Base-by-base conservation (phyloP, 1,284 basidiomycete genomes). In the Irpex sp. region DNA sequence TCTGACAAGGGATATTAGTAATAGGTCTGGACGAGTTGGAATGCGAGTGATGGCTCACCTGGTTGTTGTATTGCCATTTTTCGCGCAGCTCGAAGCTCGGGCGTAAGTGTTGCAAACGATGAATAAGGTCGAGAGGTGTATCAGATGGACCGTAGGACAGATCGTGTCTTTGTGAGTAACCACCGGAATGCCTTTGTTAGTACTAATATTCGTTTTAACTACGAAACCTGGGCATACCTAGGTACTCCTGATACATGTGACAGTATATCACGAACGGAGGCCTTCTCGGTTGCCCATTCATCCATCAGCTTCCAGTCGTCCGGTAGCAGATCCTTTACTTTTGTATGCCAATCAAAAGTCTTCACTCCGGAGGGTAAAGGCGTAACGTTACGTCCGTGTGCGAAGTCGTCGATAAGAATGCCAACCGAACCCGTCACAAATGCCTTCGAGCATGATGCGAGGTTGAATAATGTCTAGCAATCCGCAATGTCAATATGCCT, bases 51-150 rank as follows among this genome's bases (percentile, higher is more conserved):
- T n/a, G n/a, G n/a, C 18, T 53, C n/a, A 75, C 80, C 53, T 73
- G 69, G 39, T 80, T 80, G 64, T 73, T 79, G 67, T 80, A 81
- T 4, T 71, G 72, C 66, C 69, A 79, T 23, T 66, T 67, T 60
- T 79, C 65, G 19, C 79, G 72, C 1, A 80, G 65, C 63, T 78
- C 78, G 42, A 71, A 74, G 1, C 72, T 69, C 0, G 77, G 74
- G 1, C 65, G 68, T 7, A 80, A 67, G 59, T 76, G 54, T 8
- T 65, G 68, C 63, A 80, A 61, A 7, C 73, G 68, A 21, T 35
- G 16, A 12, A 78, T 58, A 6, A 72, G 28, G n/a, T 73, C 73
- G 5, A 49, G 49, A 0, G 72, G 63, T 0, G 68, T 70, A 33
- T 77, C 75, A 10, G 62, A 58, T 0, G 65, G 68, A 0, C 65